Evolutionary conservation across 1,284 basidiomycete genomes (phyloP).

Genomic region (Porodaedalea pini): DNA sequence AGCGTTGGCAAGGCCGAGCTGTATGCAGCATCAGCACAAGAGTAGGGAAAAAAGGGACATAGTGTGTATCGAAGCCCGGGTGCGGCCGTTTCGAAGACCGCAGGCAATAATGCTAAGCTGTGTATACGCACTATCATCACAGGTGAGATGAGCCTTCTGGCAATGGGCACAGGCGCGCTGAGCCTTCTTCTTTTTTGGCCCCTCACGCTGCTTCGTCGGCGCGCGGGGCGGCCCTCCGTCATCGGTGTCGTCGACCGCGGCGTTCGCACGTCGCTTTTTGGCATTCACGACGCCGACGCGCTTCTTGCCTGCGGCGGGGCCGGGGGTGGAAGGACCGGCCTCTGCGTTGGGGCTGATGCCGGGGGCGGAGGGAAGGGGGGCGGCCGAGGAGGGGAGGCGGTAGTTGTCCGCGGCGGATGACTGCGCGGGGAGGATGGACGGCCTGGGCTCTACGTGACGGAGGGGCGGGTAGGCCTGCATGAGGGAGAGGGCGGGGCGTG

Average conservation of each 20-base stretch:
- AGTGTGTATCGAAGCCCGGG: background rate
- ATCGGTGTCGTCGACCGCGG: conserved; percentile 44
- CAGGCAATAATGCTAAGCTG: background rate
- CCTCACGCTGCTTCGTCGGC: conserved; percentile 54
- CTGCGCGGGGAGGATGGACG: conserved; percentile 12
- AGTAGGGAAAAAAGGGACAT: conserved; percentile 4
- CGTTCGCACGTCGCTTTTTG: conserved; percentile 42
- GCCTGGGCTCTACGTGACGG: conserved; percentile 13
- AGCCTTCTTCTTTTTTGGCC: conserved; percentile 88
- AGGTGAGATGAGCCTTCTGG: conserved; percentile 95
- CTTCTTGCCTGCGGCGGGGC: conserved; percentile 3
- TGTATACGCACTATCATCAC: conserved; percentile 80
- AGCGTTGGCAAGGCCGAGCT: conserved; percentile 95
- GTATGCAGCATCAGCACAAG: conserved; percentile 25
- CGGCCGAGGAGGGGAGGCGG: conserved; percentile 21
- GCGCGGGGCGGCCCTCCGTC: conserved; percentile 39
- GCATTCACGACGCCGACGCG: conserved; percentile 18
- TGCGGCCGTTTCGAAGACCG: background rate
- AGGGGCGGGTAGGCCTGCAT: conserved; percentile 12
- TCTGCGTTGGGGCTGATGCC: conserved; percentile 10
- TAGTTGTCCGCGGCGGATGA: conserved; percentile 19
- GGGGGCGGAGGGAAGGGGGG: conserved; percentile 15
- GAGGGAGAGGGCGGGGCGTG: background rate
- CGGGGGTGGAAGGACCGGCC: conserved; percentile 20
- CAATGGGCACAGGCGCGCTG: conserved; percentile 92